Percentiles rank a stretch among this genome's conserved stretches.
These are phyloP conservation scores for Yarrowia sp. DNA, from an alignment of 805 yeast species.

Conservation along the genomic window DNA sequence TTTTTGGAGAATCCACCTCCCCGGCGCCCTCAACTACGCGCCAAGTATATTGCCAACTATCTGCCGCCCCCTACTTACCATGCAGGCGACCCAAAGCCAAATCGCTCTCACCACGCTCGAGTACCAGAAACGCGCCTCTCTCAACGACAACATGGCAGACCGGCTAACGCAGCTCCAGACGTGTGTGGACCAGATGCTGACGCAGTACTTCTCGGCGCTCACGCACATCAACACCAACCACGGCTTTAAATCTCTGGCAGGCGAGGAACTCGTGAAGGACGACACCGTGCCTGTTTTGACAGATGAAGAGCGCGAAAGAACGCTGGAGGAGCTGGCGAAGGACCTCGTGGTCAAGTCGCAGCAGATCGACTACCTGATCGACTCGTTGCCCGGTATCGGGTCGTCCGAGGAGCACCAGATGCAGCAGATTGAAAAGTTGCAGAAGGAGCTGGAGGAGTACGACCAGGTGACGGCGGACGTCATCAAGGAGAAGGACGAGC, in stretches of 20 bases:
- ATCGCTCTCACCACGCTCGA: background rate
- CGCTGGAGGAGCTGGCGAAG: constrained; percentile 71
- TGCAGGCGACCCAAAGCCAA: background rate
- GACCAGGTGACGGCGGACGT: constrained; percentile 50
- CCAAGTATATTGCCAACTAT: too few relatives aligned
- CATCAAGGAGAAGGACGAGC: constrained; percentile 22
- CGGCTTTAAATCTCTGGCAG: constrained; percentile 52
- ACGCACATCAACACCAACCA: constrained; percentile 66
- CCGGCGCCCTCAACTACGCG: too few relatives aligned
- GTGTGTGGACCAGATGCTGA: constrained; percentile 64
- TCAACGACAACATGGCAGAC: constrained; percentile 60
- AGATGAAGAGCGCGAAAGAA: constrained; percentile 43
- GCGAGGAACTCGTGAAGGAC: constrained; percentile 60
- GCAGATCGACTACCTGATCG: constrained; percentile 81
- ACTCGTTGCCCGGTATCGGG: constrained; percentile 89
- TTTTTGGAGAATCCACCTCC: too few relatives aligned
- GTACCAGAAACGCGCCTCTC: background rate
- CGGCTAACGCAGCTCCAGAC: constrained; percentile 85
- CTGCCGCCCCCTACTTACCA: too few relatives aligned
- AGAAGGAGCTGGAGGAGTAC: constrained; percentile 56
- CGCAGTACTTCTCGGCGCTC: constrained; percentile 41
- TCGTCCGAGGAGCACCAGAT: constrained; percentile 75
- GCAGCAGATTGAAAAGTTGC: constrained; percentile 57
- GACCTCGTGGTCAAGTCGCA: constrained; percentile 83
- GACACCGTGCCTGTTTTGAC: constrained; percentile 35